Evolutionary conservation across 2,329 filamentous ascomycete genomes (phyloP).

Genomic region (Alternaria alternata): DNA sequence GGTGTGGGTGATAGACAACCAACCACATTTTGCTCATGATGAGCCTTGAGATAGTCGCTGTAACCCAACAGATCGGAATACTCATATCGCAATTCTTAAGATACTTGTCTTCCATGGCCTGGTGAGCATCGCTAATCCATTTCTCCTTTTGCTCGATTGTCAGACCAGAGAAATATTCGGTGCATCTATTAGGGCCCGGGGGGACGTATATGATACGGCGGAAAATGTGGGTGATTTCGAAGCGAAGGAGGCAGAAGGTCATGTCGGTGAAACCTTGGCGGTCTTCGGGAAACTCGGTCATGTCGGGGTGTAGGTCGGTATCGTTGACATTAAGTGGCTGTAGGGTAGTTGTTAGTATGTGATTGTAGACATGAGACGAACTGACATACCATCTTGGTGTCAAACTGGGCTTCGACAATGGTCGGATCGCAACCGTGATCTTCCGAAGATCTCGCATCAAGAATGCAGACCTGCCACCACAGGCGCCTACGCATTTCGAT

Average conservation of each 20-base stretch:
- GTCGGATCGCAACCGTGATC: slow-evolving; percentile 70
- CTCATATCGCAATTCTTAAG: slow-evolving; percentile 62
- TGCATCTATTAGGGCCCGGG: slow-evolving; percentile 53
- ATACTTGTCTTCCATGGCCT: slow-evolving; percentile 59
- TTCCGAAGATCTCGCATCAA: slow-evolving; percentile 68
- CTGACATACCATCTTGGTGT: slow-evolving; percentile 61
- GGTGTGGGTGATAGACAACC: slow-evolving; percentile 77
- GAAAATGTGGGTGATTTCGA: slow-evolving; percentile 60
- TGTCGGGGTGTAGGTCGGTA: slow-evolving; percentile 58
- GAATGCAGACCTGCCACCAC: slow-evolving; percentile 67
- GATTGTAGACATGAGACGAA: no score
- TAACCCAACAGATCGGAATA: slow-evolving; percentile 72
- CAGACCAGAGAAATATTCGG: slow-evolving; percentile 54
- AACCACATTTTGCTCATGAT: slow-evolving; percentile 82
- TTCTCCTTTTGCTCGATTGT: slow-evolving; percentile 58
- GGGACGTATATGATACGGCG: slow-evolving; percentile 57
- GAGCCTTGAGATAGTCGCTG: slow-evolving; percentile 72
- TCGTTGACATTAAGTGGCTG: slow-evolving; percentile 66
- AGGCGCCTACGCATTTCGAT: slow-evolving; percentile 66
- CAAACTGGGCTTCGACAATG: slow-evolving; percentile 65
- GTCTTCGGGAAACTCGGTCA: slow-evolving; percentile 58
- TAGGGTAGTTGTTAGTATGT: slow-evolving; percentile 13
- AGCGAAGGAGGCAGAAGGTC: slow-evolving; percentile 63
- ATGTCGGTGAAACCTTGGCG: slow-evolving; percentile 65
- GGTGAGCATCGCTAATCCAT: slow-evolving; percentile 59